phyloP scores from a whole-genome alignment of 345 rosid genomes.

The Linum trigynum region DNA sequence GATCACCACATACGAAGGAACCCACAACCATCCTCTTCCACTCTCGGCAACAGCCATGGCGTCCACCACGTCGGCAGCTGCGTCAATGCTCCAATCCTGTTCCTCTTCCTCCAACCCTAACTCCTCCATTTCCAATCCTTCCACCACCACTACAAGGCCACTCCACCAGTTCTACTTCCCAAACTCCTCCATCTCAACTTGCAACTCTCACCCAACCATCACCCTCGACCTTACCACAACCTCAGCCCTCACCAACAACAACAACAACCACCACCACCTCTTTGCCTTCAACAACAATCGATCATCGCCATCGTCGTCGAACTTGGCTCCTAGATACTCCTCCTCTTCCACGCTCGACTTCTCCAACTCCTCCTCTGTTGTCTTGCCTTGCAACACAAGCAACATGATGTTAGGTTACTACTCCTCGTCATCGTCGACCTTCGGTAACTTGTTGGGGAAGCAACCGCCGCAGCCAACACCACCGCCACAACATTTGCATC shows the following conservation, averaged over 20 bases:
- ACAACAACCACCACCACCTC: constrained; percentile 2
- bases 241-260: constrained; percentile 10
- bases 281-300: background rate
- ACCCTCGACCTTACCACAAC: constrained; percentile 66
- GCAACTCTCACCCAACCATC: constrained; percentile 52
- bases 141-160: constrained; percentile 13
- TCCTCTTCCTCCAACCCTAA: constrained; percentile 37
- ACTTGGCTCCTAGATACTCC: constrained; percentile 3
- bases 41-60: constrained; percentile 93
- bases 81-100: constrained; percentile 68
- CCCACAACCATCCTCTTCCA: constrained; percentile 87
- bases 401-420: constrained; percentile 1
- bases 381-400: background rate
- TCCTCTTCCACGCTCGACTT: constrained; percentile 31
- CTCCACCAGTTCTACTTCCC: background rate
- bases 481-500: constrained; percentile 10
- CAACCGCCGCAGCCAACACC: constrained; percentile 2
- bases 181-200: constrained; percentile 1
- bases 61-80: constrained; percentile 89
- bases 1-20: constrained; percentile 88
- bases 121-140: constrained; percentile 3
- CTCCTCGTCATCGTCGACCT: constrained; percentile 1
- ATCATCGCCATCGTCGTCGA: too few species aligned
- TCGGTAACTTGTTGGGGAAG: constrained; percentile 7
- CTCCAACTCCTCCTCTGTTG: constrained; percentile 9